A percentile compares a stretch with the other conserved stretches of the same genome.
phyloP scores from a whole-genome alignment of 257 asterid genomes.

The Cynanchum wilfordii region DNA sequence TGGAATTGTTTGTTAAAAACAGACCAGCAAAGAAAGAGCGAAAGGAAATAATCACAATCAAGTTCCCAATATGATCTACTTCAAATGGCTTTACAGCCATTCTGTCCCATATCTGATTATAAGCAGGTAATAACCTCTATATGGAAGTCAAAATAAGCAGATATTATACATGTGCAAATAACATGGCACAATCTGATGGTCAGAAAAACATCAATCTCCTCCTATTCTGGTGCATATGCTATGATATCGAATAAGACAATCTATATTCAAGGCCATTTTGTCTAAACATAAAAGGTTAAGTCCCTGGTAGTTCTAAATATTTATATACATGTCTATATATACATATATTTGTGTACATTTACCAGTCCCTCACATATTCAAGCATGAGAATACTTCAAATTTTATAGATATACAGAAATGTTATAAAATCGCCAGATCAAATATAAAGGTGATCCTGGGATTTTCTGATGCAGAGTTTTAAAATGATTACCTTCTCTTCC shows the following conservation, averaged over 20 bases:
- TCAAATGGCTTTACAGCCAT: not conserved
- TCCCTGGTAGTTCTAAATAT: not conserved
- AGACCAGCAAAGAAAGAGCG: not conserved
- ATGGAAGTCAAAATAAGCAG: not conserved
- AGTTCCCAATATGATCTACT: not conserved
- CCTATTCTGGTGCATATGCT: not conserved
- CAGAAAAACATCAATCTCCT: not conserved
- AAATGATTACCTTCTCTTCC: constrained; percentile 73
- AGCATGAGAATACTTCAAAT: not conserved
- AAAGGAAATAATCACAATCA: not conserved
- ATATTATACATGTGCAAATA: not conserved
- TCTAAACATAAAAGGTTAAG: not conserved
- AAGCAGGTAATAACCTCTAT: not conserved
- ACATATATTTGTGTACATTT: not conserved
- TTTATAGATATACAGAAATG: not conserved
- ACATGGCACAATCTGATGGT: not conserved
- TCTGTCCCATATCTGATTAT: not conserved
- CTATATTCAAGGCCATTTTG: not conserved
- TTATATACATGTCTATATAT: too few relatives aligned
- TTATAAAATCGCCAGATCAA: not conserved
- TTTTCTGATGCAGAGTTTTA: not conserved
- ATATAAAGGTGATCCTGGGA: not conserved
- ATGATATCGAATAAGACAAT: not conserved
- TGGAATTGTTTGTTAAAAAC: not conserved
- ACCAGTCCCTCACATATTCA: not conserved